Evolutionary conservation across 768 basidiomycete genomes (phyloP).

Genomic region (Kwoniella botswanensis): DNA sequence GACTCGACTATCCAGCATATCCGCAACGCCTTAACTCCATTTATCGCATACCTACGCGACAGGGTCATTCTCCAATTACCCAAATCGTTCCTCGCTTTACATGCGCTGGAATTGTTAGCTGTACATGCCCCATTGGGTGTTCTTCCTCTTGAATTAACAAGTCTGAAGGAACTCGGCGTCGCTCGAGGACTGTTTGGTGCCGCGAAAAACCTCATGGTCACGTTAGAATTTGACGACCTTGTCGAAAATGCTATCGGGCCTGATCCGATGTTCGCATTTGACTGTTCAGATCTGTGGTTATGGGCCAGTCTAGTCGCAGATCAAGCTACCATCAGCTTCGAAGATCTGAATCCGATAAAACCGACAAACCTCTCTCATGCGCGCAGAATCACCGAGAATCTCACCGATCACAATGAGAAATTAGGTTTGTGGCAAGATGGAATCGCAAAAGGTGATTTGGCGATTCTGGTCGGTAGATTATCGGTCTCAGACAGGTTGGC

Average conservation of each 20-base stretch:
- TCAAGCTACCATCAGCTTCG: conserved; percentile 33
- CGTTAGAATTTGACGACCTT: conserved; percentile 21
- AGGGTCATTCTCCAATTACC: conserved; percentile 29
- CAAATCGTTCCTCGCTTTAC: conserved; percentile 25
- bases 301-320: conserved; percentile 23
- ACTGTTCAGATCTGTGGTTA: conserved; percentile 33
- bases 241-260: conserved; percentile 18
- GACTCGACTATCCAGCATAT: conserved; percentile 12
- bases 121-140: conserved; percentile 44
- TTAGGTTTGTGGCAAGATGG: conserved; percentile 30
- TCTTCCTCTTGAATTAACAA: conserved; percentile 27
- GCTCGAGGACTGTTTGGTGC: conserved; percentile 35
- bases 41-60: conserved; percentile 31
- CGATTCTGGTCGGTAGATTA: conserved; percentile 36
- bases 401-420: conserved; percentile 26
- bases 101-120: conserved; percentile 40
- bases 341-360: conserved; percentile 27
- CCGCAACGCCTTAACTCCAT: conserved; percentile 23
- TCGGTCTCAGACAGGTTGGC: conserved; percentile 36
- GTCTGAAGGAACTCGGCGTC: conserved; percentile 32
- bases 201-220: conserved; percentile 3
- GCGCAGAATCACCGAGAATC: conserved; percentile 18
- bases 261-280: conserved; percentile 13
- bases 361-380: conserved; percentile 29
- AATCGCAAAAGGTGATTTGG: conserved; percentile 9